Conservation (phyloP, 768 basidiomycete species). For the Xerocomellus amylosporus region DNA sequence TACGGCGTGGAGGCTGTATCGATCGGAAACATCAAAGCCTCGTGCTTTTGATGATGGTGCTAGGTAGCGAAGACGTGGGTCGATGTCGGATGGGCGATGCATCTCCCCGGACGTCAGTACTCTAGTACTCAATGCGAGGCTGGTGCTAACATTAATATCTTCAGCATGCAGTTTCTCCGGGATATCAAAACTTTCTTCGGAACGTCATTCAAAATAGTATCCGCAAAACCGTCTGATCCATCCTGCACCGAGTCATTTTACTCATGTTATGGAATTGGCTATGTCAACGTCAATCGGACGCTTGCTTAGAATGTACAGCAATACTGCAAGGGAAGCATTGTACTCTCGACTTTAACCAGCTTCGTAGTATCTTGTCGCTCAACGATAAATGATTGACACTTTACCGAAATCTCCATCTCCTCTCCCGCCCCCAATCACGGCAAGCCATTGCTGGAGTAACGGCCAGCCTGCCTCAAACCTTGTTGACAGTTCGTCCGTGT, state of each 20-base stretch:
- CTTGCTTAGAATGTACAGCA: slow-evolving; percentile 46
- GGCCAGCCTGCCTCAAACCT: slow-evolving; percentile 84
- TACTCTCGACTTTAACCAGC: neutral
- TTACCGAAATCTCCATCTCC: slow-evolving; percentile 68
- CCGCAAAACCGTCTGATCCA: slow-evolving; percentile 51
- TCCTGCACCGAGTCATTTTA: slow-evolving; percentile 64
- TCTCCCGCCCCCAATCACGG: slow-evolving; percentile 55
- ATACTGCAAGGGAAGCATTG: neutral
- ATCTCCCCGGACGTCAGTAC: slow-evolving; percentile 73
- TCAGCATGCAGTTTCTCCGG: slow-evolving; percentile 86
- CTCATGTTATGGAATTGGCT: slow-evolving; percentile 91
- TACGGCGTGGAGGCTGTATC: slow-evolving; percentile 82
- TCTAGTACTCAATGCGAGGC: neutral
- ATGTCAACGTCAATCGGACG: slow-evolving; percentile 82
- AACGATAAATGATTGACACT: slow-evolving; percentile 78
- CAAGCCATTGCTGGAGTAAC: slow-evolving; percentile 70
- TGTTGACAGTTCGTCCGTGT: slow-evolving; percentile 87
- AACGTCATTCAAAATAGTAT: slow-evolving; percentile 87
- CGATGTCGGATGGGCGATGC: slow-evolving; percentile 84
- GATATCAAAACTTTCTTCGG: slow-evolving; percentile 84
- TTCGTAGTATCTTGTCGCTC: slow-evolving; percentile 16
- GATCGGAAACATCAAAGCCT: slow-evolving; percentile 87
- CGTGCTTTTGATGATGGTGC: slow-evolving; percentile 84
- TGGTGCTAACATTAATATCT: slow-evolving; percentile 4
- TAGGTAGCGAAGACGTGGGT: slow-evolving; percentile 97